Evolutionary conservation across 2,329 filamentous ascomycete species (phyloP).

Genomic region (Mycosphaerella sp.): DNA sequence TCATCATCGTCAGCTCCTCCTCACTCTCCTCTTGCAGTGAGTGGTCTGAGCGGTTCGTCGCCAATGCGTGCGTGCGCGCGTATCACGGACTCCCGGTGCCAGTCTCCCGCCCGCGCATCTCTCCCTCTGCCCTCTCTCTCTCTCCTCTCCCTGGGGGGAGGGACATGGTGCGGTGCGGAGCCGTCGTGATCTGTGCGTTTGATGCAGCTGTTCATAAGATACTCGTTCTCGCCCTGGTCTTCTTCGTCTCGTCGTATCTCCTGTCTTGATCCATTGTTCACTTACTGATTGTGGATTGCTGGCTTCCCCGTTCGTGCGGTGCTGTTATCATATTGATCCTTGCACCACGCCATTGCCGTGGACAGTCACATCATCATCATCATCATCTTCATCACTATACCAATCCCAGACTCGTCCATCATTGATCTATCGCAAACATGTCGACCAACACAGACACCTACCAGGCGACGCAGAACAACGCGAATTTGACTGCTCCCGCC

Average conservation of each 20-base stretch:
- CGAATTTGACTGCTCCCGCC: slow-evolving; percentile 23
- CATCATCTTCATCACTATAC: not conserved
- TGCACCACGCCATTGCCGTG: slow-evolving; percentile 1
- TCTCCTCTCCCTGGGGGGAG: too few species aligned
- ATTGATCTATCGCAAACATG: slow-evolving; percentile 3
- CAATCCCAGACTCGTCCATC: not conserved
- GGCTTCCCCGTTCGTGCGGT: slow-evolving; percentile 1
- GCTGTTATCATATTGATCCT: slow-evolving; percentile 1
- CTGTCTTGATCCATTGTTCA: not conserved
- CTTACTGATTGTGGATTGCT: too few species aligned
- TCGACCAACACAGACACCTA: slow-evolving; percentile 15
- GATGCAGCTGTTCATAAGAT: slow-evolving; percentile 12
- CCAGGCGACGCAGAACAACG: slow-evolving; percentile 25
- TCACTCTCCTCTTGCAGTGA: too few species aligned
- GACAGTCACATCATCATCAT: not conserved
- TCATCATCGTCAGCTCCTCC: too few species aligned
- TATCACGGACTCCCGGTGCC: slow-evolving; percentile 1
- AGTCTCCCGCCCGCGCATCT: slow-evolving; percentile 10
- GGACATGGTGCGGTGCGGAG: slow-evolving; percentile 10
- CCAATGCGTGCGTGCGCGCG: too few species aligned
- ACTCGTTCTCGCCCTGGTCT: slow-evolving; percentile 11
- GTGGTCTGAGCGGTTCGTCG: not conserved
- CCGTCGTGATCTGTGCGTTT: slow-evolving; percentile 12
- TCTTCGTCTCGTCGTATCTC: not conserved
- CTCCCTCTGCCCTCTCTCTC: too few species aligned